Conservation (phyloP, 768 basidiomycete species). For the Serendipita sp. region DNA sequence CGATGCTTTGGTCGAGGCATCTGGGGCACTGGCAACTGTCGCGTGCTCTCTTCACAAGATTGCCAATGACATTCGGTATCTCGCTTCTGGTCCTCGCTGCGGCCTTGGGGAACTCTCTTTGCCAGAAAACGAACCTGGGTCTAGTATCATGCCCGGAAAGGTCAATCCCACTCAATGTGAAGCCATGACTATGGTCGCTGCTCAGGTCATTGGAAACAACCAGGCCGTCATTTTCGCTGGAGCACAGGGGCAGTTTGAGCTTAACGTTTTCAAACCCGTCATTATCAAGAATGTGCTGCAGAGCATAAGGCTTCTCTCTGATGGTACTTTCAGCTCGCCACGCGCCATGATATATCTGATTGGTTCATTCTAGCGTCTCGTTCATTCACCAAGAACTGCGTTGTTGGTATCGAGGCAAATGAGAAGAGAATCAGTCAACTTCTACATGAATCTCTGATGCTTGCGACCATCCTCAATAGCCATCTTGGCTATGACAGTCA, state of each 20-base stretch:
- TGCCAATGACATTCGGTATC: constrained; percentile 95
- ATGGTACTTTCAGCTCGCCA: constrained; percentile 37
- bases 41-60: constrained; percentile 99
- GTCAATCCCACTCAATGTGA: constrained; percentile 99
- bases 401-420: constrained; percentile 91
- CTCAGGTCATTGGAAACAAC: constrained; percentile 97
- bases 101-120: constrained; percentile 88
- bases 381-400: constrained; percentile 94
- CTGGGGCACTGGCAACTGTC: constrained; percentile 88
- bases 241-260: constrained; percentile 93
- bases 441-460: constrained; percentile 91
- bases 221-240: constrained; percentile 84
- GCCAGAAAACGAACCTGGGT: constrained; percentile 98
- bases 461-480: constrained; percentile 93
- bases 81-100: constrained; percentile 94
- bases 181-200: constrained; percentile 95
- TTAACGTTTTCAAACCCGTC: constrained; percentile 99
- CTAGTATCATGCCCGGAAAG: constrained; percentile 99
- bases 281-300: constrained; percentile 96
- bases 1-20: constrained; percentile 93
- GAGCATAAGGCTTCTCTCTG: constrained; percentile 82
- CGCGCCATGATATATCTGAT: not conserved
- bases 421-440: constrained; percentile 81
- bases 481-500: constrained; percentile 93
- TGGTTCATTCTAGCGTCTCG: constrained; percentile 39